Base-by-base conservation (phyloP, 495 filamentous ascomycete species). In the Cladorrhinum samala region DNA sequence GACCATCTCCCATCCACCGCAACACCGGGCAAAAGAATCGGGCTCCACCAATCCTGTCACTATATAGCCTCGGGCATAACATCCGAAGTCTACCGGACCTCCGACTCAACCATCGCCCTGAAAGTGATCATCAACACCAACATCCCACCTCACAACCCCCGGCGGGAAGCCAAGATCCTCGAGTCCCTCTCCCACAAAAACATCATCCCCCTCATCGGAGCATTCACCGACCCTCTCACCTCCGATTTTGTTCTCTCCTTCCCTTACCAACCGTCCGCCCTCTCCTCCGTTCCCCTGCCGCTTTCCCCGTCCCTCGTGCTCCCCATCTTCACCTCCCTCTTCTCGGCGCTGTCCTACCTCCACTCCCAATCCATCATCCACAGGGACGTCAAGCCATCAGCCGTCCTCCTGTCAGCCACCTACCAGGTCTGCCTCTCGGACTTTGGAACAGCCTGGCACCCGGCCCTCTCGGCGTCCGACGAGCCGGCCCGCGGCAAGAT, bases 341-440 rank as follows among this genome's bases (percentile, higher is more conserved):
- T 96, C 68, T 66, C 68, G 14, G 94, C 83, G 6, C 78, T 98
- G 9, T 67, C 67, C 3, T 79, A 88, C 61, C 65, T 94, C 21
- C 94, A 98, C 68, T 54, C 66, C 9, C 68, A 80, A 13, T 83
- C 79, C 7, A 89, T 98, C 47, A 85, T 97, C 57, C 93, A 98
- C 67, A 83, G 93, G 24, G 93, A 98, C 62, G 76, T 98, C 63
- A 98, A 98, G 64, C 91, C 93, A 6, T 86, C 89, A 1, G 94
- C 95, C 57, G 80, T 98, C 46, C 73, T 97, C 36, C 77, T 97
- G 54, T 67, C 78, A 37, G 81, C 82, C 1, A 71, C 77, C 0
- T 65, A 75, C 1, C 83, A 86, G 1, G 87, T 87, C 3, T 85
- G 83, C 46, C 73, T 98, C 17, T 82, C 86, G 14, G 93, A 98